Conservation (phyloP, 805 yeast species). For the Cephaloascus fragrans region DNA sequence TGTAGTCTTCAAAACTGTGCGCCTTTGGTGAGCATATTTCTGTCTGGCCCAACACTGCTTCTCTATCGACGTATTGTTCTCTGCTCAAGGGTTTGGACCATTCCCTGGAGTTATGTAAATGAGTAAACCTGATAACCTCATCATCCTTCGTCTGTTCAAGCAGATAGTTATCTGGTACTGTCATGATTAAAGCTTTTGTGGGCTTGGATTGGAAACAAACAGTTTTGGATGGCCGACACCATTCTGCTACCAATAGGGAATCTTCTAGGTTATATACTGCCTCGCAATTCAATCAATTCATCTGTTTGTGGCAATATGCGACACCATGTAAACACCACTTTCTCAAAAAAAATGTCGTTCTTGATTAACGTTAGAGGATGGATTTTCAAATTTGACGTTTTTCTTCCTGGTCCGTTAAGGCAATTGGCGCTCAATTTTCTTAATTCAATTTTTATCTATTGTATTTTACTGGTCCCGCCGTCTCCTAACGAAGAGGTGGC, state of each 20-base stretch:
- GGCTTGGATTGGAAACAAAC: not conserved
- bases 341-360: too few relatives aligned
- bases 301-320: not conserved
- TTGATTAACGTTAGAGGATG: not conserved
- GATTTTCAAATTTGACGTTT: too few relatives aligned
- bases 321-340: too few relatives aligned
- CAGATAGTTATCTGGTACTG: not conserved
- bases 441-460: too few relatives aligned
- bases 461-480: too few relatives aligned
- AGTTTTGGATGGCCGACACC: not conserved
- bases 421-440: too few relatives aligned
- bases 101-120: slow-evolving; percentile 8
- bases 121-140: slow-evolving; percentile 9
- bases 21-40: slow-evolving; percentile 11
- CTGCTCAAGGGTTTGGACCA: slow-evolving; percentile 15
- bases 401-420: too few relatives aligned
- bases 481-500: too few relatives aligned
- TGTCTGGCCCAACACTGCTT: slow-evolving; percentile 7
- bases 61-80: slow-evolving; percentile 13
- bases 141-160: slow-evolving; percentile 10
- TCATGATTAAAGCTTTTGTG: not conserved
- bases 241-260: not conserved
- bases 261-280: too few relatives aligned
- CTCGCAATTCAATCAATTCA: not conserved
- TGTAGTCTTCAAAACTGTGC: slow-evolving; percentile 1